Percentiles rank a stretch among this genome's conserved stretches.
Evolutionary conservation across 1,284 basidiomycete genomes (phyloP).

Genomic region (Ganoderma boninense): DNA sequence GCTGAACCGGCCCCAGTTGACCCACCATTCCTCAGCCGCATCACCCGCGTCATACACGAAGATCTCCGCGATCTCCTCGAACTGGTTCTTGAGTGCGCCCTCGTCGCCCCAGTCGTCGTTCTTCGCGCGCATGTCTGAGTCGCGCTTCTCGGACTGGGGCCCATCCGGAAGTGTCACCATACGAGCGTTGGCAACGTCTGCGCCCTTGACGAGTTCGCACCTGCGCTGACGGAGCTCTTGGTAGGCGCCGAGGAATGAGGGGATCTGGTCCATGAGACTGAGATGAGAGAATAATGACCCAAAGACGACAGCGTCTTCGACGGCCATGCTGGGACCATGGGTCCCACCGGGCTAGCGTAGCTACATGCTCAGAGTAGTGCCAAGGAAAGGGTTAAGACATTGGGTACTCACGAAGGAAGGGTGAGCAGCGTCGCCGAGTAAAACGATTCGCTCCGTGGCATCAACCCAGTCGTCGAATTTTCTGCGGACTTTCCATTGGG

Average conservation of each 20-base stretch:
- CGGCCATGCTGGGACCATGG: conserved; percentile 50
- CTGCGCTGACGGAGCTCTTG: conserved; percentile 53
- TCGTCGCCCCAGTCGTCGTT: conserved; percentile 36
- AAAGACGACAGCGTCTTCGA: conserved; percentile 55
- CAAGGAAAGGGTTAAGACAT: neutral
- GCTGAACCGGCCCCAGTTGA: conserved; percentile 44
- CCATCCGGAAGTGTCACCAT: conserved; percentile 50
- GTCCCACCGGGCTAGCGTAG: conserved; percentile 40
- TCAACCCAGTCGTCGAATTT: conserved; percentile 66
- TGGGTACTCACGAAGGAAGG: conserved; percentile 50
- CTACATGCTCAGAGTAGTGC: neutral
- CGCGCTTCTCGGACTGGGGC: conserved; percentile 47
- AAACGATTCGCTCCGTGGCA: conserved; percentile 49
- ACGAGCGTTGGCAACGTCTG: conserved; percentile 46
- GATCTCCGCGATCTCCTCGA: conserved; percentile 39
- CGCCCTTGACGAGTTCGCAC: conserved; percentile 44
- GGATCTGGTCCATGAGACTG: conserved; percentile 48
- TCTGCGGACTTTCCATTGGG: conserved; percentile 42
- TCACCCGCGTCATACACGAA: conserved; percentile 46
- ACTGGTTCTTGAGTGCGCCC: conserved; percentile 36
- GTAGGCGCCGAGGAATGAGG: conserved; percentile 51
- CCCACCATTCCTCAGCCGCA: conserved; percentile 48
- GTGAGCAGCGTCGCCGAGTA: conserved; percentile 60
- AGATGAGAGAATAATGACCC: conserved; percentile 55
- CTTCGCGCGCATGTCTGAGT: conserved; percentile 42